phyloP scores from a whole-genome alignment of 352 stramenopile genomes.

The Elongisporangium undulatum region DNA sequence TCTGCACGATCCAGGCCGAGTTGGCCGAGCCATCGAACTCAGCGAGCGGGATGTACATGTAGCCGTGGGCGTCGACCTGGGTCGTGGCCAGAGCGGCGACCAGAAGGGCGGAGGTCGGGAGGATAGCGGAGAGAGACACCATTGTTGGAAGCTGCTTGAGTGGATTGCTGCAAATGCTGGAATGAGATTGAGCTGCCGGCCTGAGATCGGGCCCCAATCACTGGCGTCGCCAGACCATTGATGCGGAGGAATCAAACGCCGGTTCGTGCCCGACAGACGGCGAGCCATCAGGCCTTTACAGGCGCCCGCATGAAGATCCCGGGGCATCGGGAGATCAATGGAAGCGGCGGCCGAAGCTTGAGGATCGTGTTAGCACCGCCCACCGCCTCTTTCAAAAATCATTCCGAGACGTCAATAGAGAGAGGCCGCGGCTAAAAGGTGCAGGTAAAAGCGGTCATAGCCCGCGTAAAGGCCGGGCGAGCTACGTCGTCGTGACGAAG shows the following conservation, averaged over 20 bases:
- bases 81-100: conserved; percentile 7
- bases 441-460: neutral
- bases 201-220: neutral
- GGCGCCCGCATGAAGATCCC: neutral
- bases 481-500: neutral
- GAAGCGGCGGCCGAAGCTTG: neutral
- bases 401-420: neutral
- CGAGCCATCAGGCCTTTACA: neutral
- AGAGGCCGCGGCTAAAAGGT: neutral
- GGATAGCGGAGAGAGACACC: conserved; percentile 11
- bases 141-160: conserved; percentile 8
- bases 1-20: conserved; percentile 18
- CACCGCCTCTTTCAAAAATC: neutral
- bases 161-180: conserved; percentile 10
- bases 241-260: neutral
- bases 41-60: conserved; percentile 23
- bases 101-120: conserved; percentile 1
- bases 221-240: neutral
- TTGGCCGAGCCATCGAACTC: conserved; percentile 13
- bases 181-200: conserved; percentile 7
- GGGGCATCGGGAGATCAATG: neutral
- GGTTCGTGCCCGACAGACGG: neutral
- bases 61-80: conserved; percentile 18
- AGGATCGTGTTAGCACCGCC: neutral
- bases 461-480: neutral